A percentile compares a stretch with the other conserved stretches of the same genome.
These are phyloP conservation scores for Epichloe bromicola DNA, from an alignment of 2,329 filamentous ascomycete genomes.

Conservation along the genomic window DNA sequence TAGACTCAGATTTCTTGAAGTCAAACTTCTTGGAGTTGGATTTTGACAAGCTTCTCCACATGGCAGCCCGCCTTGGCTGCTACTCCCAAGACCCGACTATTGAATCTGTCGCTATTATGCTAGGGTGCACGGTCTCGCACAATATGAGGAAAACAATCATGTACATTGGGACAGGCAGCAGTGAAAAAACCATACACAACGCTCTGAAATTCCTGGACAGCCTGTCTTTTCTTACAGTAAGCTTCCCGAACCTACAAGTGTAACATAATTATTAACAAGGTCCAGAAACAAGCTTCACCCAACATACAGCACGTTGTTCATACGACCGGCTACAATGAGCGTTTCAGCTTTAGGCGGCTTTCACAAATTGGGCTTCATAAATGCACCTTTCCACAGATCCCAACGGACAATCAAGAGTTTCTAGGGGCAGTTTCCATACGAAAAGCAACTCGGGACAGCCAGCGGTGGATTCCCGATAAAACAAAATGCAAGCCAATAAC, in stretches of 20 bases:
- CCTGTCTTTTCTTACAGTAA: constrained; percentile 8
- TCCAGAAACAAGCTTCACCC: constrained; percentile 6
- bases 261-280: not conserved
- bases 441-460: not conserved
- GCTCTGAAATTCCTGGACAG: constrained; percentile 9
- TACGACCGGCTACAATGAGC: constrained; percentile 5
- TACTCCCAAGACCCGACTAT: not conserved
- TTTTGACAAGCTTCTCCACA: not conserved
- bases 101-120: not conserved
- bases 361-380: constrained; percentile 14
- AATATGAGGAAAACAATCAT: constrained; percentile 15
- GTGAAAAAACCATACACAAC: constrained; percentile 5
- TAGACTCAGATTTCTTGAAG: not conserved
- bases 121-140: constrained; percentile 9
- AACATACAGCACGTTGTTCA: constrained; percentile 14
- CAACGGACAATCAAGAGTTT: constrained; percentile 1
- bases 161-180: constrained; percentile 15
- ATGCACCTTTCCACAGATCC: constrained; percentile 12
- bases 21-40: not conserved
- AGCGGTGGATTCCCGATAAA: constrained; percentile 3
- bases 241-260: not conserved
- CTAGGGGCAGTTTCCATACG: constrained; percentile 6
- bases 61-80: not conserved
- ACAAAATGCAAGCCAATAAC: constrained; percentile 4
- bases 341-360: constrained; percentile 14